phyloP scores from a whole-genome alignment of 108 stramenopile species.

The Cyclostephanos tholiformis region DNA sequence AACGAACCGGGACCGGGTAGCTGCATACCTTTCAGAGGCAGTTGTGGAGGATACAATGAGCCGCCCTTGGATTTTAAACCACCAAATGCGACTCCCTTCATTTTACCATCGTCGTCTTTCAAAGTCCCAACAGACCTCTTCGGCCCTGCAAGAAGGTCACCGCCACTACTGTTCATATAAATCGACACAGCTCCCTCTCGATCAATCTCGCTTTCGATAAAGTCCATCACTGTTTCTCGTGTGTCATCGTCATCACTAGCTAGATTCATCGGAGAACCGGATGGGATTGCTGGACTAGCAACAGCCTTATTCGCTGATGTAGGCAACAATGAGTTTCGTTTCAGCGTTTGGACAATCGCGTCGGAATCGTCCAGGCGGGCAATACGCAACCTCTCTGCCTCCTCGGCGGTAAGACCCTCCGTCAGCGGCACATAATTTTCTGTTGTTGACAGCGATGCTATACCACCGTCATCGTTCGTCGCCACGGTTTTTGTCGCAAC shows the following conservation, averaged over 20 bases:
- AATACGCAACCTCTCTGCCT: not conserved
- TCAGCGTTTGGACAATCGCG: slow-evolving; percentile 8
- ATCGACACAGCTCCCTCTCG: too few relatives aligned
- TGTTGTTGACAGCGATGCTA: too few relatives aligned
- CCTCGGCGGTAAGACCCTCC: too few relatives aligned
- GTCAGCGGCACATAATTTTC: too few relatives aligned
- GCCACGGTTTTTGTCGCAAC: too few relatives aligned
- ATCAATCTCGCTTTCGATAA: too few relatives aligned
- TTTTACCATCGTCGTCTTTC: not conserved
- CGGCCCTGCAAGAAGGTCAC: not conserved
- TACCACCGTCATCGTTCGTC: too few relatives aligned
- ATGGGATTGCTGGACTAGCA: too few relatives aligned
- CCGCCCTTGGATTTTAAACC: slow-evolving; percentile 12
- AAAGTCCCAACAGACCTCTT: not conserved
- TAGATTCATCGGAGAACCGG: too few relatives aligned
- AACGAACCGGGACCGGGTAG: not conserved
- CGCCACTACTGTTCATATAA: not conserved
- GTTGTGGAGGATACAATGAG: not conserved
- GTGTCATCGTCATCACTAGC: too few relatives aligned
- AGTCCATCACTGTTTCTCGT: too few relatives aligned
- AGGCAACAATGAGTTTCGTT: not conserved
- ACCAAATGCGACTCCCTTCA: slow-evolving; percentile 7
- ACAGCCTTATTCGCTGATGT: not conserved
- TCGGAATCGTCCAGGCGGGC: slow-evolving; percentile 29
- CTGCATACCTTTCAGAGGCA: not conserved